Base-by-base conservation (phyloP, 768 basidiomycete species). In the Mycena indigotica region DNA sequence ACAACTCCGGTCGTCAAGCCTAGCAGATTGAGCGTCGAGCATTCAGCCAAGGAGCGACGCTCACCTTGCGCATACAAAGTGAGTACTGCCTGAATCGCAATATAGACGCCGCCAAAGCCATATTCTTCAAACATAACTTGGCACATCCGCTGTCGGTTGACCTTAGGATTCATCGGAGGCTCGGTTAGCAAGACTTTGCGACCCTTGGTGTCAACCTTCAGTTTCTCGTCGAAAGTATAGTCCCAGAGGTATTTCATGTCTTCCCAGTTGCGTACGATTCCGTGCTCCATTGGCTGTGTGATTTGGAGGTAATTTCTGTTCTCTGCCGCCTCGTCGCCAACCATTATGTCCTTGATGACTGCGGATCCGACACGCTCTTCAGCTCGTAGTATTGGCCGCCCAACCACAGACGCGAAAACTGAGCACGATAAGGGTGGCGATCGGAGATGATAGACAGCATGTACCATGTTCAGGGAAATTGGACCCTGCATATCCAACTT, bases 81-180 rank as follows among this genome's bases (percentile, higher is more conserved):
- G 73, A 99, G 77, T 50, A 99, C 97, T 3, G 97, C 97, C 77
- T 99, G 97, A 59, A 99, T 98, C 19, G 97, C 97, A 2, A 99
- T 88, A 73, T 98, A 98, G 56, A 98, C 93, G 0, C 93, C 92
- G 17, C 87, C 86, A 67, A 98, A 98, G 2, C 93, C 94, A 72
- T 98, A 99, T 61, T 96, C 91, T 77, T 99, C 97, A 70, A 99
- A 98, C 97, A 99, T 99, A 68, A 98, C 93, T 73, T 98, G 89
- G 55, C 87, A 89, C 95, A 99, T 98, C 71, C 83, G 79, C 73
- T 95, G 88, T 67, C 97, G 75, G 74, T 99, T 98, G 62, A 75
- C 88, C 69, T 88, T 93, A 3, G 97, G 97, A 74, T 99, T 98
- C 97, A 98, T 98, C 26, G 97, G 97, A 16, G 97, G 97, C 73